phyloP scores from a whole-genome alignment of 2,329 filamentous ascomycete species.

The Coniochaeta prunicola region DNA sequence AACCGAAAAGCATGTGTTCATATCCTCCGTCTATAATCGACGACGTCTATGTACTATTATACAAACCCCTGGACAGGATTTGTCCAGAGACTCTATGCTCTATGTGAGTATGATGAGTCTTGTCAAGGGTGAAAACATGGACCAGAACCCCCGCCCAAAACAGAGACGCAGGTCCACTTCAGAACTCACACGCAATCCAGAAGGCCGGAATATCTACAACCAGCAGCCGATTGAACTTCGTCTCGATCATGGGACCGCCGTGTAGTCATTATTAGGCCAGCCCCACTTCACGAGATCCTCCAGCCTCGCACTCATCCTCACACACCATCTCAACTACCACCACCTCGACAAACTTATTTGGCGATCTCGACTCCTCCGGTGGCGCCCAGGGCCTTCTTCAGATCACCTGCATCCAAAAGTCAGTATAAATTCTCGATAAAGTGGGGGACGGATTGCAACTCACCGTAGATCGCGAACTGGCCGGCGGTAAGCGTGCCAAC shows the following conservation, averaged over 20 bases:
- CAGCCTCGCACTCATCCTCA: neutral
- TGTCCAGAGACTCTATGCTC: neutral
- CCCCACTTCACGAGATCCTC: neutral
- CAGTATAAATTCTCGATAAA: no score
- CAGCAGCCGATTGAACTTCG: neutral
- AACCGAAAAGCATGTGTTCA: neutral
- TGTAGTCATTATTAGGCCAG: neutral
- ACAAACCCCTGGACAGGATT: neutral
- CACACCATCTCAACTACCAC: neutral
- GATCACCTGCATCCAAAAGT: no score
- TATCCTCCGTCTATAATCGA: neutral
- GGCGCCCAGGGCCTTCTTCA: conserved; percentile 29
- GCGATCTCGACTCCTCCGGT: conserved; percentile 69
- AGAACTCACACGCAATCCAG: neutral
- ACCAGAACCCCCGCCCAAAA: neutral
- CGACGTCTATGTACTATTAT: neutral
- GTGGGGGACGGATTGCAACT: no score
- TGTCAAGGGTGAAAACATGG: neutral
- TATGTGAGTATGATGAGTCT: neutral
- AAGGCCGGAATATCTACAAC: neutral
- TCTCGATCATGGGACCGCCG: neutral
- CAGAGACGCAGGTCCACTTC: neutral
- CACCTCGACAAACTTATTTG: conserved; percentile 26
- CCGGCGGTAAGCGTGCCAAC: conserved; percentile 56
- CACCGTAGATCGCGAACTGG: no score